These are phyloP conservation scores for Phaeolepiota aurea DNA, from an alignment of 768 basidiomycete species.

Conservation along the genomic window DNA sequence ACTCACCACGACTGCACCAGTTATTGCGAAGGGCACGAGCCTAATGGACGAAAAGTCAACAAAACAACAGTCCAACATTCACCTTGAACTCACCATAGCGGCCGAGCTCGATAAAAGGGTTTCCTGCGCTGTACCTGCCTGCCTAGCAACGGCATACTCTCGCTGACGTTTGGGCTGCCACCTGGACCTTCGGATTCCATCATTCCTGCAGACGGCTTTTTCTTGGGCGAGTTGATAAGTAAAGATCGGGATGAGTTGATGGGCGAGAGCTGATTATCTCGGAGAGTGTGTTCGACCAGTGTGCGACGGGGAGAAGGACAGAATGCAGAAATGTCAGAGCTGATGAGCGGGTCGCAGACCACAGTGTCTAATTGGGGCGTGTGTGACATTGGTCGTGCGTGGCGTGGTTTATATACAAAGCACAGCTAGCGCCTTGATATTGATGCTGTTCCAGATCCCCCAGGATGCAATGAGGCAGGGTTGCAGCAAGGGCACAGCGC, in stretches of 20 bases:
- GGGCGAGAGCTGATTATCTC: not conserved
- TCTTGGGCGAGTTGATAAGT: not conserved
- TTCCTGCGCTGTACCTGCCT: slow-evolving; percentile 21
- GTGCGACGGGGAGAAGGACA: slow-evolving; percentile 7
- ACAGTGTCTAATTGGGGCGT: slow-evolving; percentile 8
- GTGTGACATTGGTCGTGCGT: slow-evolving; percentile 1
- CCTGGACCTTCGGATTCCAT: slow-evolving; percentile 2
- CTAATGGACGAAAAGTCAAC: slow-evolving; percentile 26
- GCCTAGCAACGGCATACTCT: slow-evolving; percentile 9
- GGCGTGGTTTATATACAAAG: not conserved
- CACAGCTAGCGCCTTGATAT: not conserved
- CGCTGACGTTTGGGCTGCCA: not conserved
- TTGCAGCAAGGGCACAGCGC: not conserved
- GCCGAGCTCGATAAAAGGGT: slow-evolving; percentile 43
- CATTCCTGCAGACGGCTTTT: not conserved
- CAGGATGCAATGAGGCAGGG: not conserved
- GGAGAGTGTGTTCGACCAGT: slow-evolving; percentile 1
- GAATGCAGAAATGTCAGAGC: slow-evolving; percentile 9
- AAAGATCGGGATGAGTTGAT: slow-evolving; percentile 3
- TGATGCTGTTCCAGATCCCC: not conserved
- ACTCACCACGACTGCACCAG: slow-evolving; percentile 58
- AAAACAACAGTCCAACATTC: not conserved
- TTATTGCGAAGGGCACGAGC: slow-evolving; percentile 72
- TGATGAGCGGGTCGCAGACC: slow-evolving; percentile 12
- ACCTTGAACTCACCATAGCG: slow-evolving; percentile 32